Evolutionary conservation across 495 filamentous ascomycete species (phyloP), one percentile per base, ranked within the genome.

Genomic region (Tuber melanosporum): DNA sequence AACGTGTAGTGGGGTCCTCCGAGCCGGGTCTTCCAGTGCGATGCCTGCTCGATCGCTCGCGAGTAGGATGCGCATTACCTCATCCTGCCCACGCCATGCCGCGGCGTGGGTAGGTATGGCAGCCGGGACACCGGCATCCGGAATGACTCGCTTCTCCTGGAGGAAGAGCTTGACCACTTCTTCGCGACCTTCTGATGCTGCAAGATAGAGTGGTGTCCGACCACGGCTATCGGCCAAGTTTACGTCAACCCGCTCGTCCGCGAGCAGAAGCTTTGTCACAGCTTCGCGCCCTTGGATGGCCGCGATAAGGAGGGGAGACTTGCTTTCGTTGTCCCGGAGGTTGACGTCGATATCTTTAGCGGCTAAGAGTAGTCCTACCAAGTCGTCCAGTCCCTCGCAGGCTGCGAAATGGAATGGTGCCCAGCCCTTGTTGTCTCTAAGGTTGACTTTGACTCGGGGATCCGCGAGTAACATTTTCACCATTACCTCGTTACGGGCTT

Each of bases 261-360:
- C 44, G 6, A 77, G 69, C 7, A 77, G 76, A 17, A 77, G n/a
- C 69, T 75, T 42, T 47, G 57, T 70, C 17, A 69, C 41, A 2
- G 15, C 36, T 17, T 75, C 73, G 42, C 71, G 26, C n/a, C 73
- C 76, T 14, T 26, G 6, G 41, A 75, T 26, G n/a, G 71, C 71
- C 4, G 71, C 71, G 39, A 46, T 43, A 46, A 42, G 44, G 41
- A 72, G 71, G 36, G 71, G 39, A 15, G 71, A n/a, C 71, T 72
- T 72, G 41, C 71, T 46, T 43, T 46, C 71, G 44, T 72, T 10
- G 36, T 46, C 71, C 12, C 22, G 71, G 41, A 43, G 41, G 71
- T 72, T 72, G 6, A 22, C 71, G 17, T 72, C 71, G 41, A 72
- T 46, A 12, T 72, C 44, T 14, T 42, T 46, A 2, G 22, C 22